Base-by-base conservation (phyloP, 1,139 yeast genomes). In the Yamadazyma atlantica region DNA sequence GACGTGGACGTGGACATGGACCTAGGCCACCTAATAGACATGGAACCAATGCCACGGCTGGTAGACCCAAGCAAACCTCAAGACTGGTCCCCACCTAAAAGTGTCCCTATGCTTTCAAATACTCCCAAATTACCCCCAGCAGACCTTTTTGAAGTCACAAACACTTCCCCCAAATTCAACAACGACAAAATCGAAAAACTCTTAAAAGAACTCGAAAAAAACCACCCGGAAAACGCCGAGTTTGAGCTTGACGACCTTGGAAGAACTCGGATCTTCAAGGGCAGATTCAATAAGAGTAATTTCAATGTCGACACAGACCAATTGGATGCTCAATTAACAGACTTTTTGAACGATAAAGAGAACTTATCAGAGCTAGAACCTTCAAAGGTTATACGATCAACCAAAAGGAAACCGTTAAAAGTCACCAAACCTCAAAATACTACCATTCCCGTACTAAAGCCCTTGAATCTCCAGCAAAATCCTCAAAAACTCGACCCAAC, bases 201-300 rank as follows among this genome's bases (percentile, higher is more conserved):
- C 44, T 57, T 69, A 26, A 48, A 51, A 37, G 60, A 62, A 12
- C 45, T 66, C 36, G 58, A 54, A 24, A 42, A 34, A 19, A 36
- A 41, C 26, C 39, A 50, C 15, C 42, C 49, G 30, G 36, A 43
- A 13, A 68, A 63, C 36, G 35, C 40, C 9, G 69, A 63, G 36
- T 64, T 54, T 25, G 77, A 70, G 41, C 44, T 73, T 37, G 80
- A 75, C 51, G 73, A 65, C 45, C 74, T 69, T 48, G 61, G 71
- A 34, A 62, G 80, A 47, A 67, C 78, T 2, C 56, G 75, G 17
- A 66, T 69, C 29, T 65, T 62, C 48, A 64, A 62, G 43, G 73
- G 71, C 7, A 48, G 75, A 27, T 66, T 68, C 43, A 57, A 50
- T 30, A 50, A 45, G 29, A 41, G 38, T 28, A 42, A 43, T 23